These are phyloP conservation scores for Evansstolkia leycettana DNA, from an alignment of 495 filamentous ascomycete species.

Conservation along the genomic window DNA sequence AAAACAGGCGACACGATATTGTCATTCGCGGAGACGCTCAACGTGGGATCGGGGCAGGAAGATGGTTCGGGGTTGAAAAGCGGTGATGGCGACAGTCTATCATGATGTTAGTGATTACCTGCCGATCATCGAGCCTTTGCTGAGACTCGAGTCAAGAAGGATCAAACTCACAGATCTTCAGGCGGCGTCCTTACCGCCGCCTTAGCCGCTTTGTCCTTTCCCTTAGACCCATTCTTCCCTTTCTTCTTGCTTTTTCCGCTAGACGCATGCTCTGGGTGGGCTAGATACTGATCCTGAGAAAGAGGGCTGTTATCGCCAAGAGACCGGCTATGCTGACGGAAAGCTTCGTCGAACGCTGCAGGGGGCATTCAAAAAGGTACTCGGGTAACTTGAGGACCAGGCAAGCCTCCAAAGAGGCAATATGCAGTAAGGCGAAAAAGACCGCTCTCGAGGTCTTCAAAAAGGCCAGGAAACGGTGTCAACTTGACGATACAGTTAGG, in stretches of 20 bases:
- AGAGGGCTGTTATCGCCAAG: slow-evolving; percentile 24
- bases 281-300: slow-evolving; percentile 13
- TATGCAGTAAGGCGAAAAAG: slow-evolving; percentile 5
- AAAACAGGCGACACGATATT: slow-evolving; percentile 30
- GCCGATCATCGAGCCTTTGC: neutral
- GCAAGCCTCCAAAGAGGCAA: slow-evolving; percentile 22
- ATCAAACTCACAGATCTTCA: slow-evolving; percentile 27
- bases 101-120: no score
- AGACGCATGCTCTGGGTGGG: slow-evolving; percentile 26
- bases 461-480: slow-evolving; percentile 29
- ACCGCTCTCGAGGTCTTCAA: slow-evolving; percentile 24
- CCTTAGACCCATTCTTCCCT: slow-evolving; percentile 25
- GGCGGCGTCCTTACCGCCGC: slow-evolving; percentile 20
- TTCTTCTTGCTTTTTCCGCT: slow-evolving; percentile 36
- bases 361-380: slow-evolving; percentile 34
- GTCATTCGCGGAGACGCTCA: slow-evolving; percentile 15
- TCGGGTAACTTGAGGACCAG: slow-evolving; percentile 1
- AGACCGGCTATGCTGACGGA: slow-evolving; percentile 30
- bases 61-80: slow-evolving; percentile 21
- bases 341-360: slow-evolving; percentile 33
- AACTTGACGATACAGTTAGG: slow-evolving; percentile 3
- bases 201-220: slow-evolving; percentile 27
- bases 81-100: slow-evolving; percentile 20
- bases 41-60: slow-evolving; percentile 19
- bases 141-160: slow-evolving; percentile 1